Conservation (phyloP, 805 yeast genomes). For the Teunomyces funiuensis region DNA sequence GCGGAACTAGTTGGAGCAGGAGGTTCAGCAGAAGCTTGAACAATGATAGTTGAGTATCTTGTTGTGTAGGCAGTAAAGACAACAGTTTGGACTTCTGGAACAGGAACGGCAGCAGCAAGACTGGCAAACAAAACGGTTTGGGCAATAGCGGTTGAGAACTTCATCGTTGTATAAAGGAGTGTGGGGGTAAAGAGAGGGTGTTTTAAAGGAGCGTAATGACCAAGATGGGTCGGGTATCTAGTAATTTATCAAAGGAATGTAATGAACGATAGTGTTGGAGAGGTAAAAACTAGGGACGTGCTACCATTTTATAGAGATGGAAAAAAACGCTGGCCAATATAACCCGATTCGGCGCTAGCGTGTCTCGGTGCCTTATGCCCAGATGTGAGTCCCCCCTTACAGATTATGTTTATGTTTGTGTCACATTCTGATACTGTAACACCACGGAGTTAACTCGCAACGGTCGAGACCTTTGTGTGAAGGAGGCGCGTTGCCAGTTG, state of each 20-base stretch:
- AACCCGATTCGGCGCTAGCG: constrained; percentile 1
- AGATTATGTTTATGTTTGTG: too few relatives aligned
- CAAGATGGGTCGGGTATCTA: too few relatives aligned
- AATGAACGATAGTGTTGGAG: background rate
- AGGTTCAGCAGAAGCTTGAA: constrained; percentile 14
- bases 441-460: too few relatives aligned
- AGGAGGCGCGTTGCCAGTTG: too few relatives aligned
- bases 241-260: background rate
- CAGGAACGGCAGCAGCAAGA: constrained; percentile 22
- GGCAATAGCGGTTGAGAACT: constrained; percentile 14
- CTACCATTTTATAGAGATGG: background rate
- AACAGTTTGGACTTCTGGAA: constrained; percentile 27
- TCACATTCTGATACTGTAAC: too few relatives aligned
- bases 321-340: constrained; percentile 1
- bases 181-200: too few relatives aligned
- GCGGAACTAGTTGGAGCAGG: constrained; percentile 9
- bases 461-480: too few relatives aligned
- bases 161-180: constrained; percentile 15
- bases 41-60: constrained; percentile 15
- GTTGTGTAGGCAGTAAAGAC: constrained; percentile 24
- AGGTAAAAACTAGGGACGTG: background rate
- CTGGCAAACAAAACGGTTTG: constrained; percentile 15
- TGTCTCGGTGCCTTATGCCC: too few relatives aligned
- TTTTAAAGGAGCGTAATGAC: constrained; percentile 1
- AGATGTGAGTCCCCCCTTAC: too few relatives aligned